phyloP scores from a whole-genome alignment of 139 green algal genomes.

The Coccomyxa sp. region DNA sequence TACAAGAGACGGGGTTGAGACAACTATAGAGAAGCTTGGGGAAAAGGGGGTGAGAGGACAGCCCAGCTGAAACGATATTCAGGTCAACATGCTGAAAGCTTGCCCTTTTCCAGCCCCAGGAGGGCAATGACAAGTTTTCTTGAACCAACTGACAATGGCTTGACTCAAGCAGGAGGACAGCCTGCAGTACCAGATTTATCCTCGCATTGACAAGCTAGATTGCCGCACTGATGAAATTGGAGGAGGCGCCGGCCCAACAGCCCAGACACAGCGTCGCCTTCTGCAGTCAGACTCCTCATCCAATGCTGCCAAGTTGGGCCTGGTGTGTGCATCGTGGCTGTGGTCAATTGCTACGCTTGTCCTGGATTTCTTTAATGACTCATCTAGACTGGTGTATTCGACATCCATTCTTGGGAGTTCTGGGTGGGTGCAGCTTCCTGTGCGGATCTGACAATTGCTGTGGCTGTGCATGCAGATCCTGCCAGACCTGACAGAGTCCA shows the following conservation, averaged over 20 bases:
- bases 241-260: slow-evolving; percentile 9
- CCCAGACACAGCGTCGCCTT: slow-evolving; percentile 5
- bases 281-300: background rate
- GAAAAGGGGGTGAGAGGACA: background rate
- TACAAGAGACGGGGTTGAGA: slow-evolving; percentile 39
- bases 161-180: slow-evolving; percentile 1
- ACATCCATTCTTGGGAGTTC: too few relatives aligned
- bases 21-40: slow-evolving; percentile 11
- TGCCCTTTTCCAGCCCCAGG: background rate
- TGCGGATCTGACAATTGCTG: too few relatives aligned
- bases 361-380: too few relatives aligned
- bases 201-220: slow-evolving; percentile 8
- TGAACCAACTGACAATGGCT: background rate
- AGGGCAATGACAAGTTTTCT: background rate
- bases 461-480: slow-evolving; percentile 22
- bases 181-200: slow-evolving; percentile 16
- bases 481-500: slow-evolving; percentile 28
- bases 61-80: background rate
- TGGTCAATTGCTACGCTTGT: too few relatives aligned
- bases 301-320: slow-evolving; percentile 1
- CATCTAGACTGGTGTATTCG: too few relatives aligned
- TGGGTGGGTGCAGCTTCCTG: too few relatives aligned
- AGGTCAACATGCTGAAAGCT: background rate
- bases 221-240: slow-evolving; percentile 1
- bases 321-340: background rate